Evolutionary conservation across 768 basidiomycete species (phyloP), one percentile per base, ranked within the genome.

Genomic region (Boletellus sp.): DNA sequence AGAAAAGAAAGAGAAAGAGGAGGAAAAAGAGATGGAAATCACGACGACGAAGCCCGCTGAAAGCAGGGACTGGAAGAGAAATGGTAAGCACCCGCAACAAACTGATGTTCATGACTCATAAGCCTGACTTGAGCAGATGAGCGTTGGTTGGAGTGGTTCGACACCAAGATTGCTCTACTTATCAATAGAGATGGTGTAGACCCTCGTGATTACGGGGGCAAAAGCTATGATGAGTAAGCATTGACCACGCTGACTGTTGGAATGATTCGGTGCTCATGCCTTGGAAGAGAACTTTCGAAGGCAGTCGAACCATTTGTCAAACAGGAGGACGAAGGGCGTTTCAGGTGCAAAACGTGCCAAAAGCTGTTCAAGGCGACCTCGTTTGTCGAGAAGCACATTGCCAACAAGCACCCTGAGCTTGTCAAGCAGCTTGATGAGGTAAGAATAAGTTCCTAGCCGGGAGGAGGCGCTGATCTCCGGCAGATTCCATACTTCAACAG

Each of bases 301-400:
- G 78, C 85, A 12, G 83, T 86, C 20, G 87, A 88, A 48, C 84
- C 84, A 2, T 78, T 78, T 66, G 80, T 98, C 67, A 94, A 94
- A 71, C 89, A 93, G 66, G 95, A 98, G 70, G 95, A 97, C 58
- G 92, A 95, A 70, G 90, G 87, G 61, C 98, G 96, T 66, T 98
- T 90, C 73, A 79, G 96, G 55, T 99, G 96, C 74, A 95, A 91
- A 74, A 85, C 85, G 24, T 99, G 96, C 70, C 86, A 85, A 70
- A 99, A 99, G 74, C 77, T 98, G 19, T 99, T 99, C 84, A 94
- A 94, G 68, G 96, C 94, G 4, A 87, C 90, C 31, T 84, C 94
- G 22, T 99, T 97, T 70, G 90, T 98, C 42, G 92, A 95, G 72
- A 98, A 98, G 76, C 96, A 99, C 66, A 85, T 99, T 53, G 81